Conservation (phyloP, 768 basidiomycete species). For the Auricularia cornea region DNA sequence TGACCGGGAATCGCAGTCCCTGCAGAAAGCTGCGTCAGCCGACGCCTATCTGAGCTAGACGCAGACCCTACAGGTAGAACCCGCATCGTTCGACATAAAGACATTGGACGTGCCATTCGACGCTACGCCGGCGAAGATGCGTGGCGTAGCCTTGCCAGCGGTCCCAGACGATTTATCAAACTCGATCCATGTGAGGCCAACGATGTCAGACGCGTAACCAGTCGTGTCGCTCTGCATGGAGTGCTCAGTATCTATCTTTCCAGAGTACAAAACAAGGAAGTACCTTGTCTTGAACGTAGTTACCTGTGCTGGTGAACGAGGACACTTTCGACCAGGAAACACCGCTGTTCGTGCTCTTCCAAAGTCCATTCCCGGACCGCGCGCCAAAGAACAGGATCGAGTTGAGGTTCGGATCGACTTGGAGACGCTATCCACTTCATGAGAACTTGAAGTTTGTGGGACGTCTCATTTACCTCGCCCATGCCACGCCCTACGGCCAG, state of each 20-base stretch:
- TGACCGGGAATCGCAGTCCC: slow-evolving; percentile 53
- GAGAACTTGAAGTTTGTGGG: background rate
- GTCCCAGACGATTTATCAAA: slow-evolving; percentile 53
- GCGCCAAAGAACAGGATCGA: slow-evolving; percentile 57
- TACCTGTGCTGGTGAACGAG: slow-evolving; percentile 50
- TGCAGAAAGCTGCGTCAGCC: slow-evolving; percentile 13
- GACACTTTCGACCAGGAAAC: slow-evolving; percentile 52
- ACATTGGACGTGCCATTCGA: slow-evolving; percentile 46
- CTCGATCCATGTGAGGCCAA: slow-evolving; percentile 52
- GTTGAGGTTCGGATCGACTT: slow-evolving; percentile 55
- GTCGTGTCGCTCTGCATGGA: slow-evolving; percentile 41
- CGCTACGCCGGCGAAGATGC: slow-evolving; percentile 63
- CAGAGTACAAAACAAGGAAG: too few species aligned
- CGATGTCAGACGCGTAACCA: slow-evolving; percentile 30
- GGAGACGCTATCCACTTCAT: slow-evolving; percentile 41
- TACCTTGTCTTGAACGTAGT: slow-evolving; percentile 29
- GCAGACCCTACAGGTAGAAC: slow-evolving; percentile 42
- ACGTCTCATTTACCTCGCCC: slow-evolving; percentile 13
- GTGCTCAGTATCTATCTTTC: slow-evolving; percentile 28
- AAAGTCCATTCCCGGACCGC: slow-evolving; percentile 54
- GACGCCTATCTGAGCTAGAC: background rate
- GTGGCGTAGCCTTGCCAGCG: slow-evolving; percentile 44
- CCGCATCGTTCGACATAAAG: slow-evolving; percentile 48
- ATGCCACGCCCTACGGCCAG: slow-evolving; percentile 37
- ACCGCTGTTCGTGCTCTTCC: slow-evolving; percentile 56